Conservation (phyloP, 306 rosid genomes). For the Cucurbita argyrosperma region DNA sequence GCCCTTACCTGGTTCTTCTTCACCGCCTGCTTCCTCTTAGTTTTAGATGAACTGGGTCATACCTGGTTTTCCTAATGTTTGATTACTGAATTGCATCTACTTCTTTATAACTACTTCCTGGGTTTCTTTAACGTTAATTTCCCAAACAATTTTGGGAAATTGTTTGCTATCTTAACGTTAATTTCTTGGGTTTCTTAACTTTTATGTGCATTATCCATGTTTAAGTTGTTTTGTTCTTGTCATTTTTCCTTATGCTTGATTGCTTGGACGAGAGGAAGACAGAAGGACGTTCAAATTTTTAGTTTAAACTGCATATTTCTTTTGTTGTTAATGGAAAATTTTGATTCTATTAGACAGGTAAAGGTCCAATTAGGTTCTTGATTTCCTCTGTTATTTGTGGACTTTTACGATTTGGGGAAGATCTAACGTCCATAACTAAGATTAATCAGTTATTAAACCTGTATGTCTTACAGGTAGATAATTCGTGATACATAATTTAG, state of each 20-base stretch:
- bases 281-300: background rate
- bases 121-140: too few relatives aligned
- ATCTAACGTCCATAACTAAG: background rate
- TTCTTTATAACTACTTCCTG: background rate
- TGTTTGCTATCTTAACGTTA: background rate
- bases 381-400: background rate
- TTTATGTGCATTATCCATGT: background rate
- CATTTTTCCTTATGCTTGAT: background rate
- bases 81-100: background rate
- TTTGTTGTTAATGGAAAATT: background rate
- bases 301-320: background rate
- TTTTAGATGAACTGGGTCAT: background rate
- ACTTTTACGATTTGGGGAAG: background rate
- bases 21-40: background rate
- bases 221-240: background rate
- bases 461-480: background rate
- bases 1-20: background rate
- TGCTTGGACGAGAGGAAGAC: background rate
- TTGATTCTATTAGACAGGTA: background rate
- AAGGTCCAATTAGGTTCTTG: background rate
- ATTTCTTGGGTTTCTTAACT: background rate
- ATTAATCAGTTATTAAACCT: too few relatives aligned
- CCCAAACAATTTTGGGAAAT: background rate
- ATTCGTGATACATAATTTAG: background rate
- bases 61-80: background rate